Conservation (phyloP, 139 green algal genomes). For the Coccomyxa sp. region DNA sequence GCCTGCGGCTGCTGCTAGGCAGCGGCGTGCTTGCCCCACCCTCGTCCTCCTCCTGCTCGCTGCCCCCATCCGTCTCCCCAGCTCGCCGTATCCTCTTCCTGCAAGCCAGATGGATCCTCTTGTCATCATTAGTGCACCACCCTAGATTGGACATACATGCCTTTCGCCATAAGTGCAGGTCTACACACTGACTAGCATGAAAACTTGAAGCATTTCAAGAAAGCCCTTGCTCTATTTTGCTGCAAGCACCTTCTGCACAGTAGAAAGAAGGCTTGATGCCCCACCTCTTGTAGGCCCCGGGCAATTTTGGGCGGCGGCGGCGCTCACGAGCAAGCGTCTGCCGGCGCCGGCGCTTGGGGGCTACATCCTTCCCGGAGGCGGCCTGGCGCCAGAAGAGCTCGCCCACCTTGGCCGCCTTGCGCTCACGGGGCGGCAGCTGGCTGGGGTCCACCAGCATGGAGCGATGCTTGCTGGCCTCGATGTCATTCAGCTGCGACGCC, state of each 20-base stretch:
- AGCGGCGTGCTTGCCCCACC: not conserved
- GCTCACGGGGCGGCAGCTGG: slow-evolving; percentile 41
- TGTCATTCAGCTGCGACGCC: slow-evolving; percentile 24
- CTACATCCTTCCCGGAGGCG: not conserved
- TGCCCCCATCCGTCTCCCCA: not conserved
- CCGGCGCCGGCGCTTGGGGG: slow-evolving; percentile 7
- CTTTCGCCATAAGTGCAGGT: too few relatives aligned
- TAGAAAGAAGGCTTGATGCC: too few relatives aligned
- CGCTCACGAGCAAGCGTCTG: slow-evolving; percentile 25
- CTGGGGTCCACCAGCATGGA: slow-evolving; percentile 44
- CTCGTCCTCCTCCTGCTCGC: slow-evolving; percentile 6
- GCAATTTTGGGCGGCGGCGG: not conserved
- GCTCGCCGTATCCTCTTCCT: too few relatives aligned
- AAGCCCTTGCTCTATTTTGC: too few relatives aligned
- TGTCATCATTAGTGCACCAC: too few relatives aligned
- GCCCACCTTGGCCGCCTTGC: slow-evolving; percentile 18
- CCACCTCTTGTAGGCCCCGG: too few relatives aligned
- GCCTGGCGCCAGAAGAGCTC: slow-evolving; percentile 41
- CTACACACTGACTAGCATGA: too few relatives aligned
- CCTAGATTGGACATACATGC: too few relatives aligned
- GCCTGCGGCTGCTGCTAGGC: too few relatives aligned
- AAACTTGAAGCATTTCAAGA: too few relatives aligned
- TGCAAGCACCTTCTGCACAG: too few relatives aligned
- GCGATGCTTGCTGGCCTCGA: slow-evolving; percentile 10
- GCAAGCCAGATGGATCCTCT: too few relatives aligned